Percentiles rank a stretch among this genome's conserved stretches.
These are phyloP conservation scores for Apiospora aurea DNA, from an alignment of 2,329 filamentous ascomycete genomes.

Conservation along the genomic window DNA sequence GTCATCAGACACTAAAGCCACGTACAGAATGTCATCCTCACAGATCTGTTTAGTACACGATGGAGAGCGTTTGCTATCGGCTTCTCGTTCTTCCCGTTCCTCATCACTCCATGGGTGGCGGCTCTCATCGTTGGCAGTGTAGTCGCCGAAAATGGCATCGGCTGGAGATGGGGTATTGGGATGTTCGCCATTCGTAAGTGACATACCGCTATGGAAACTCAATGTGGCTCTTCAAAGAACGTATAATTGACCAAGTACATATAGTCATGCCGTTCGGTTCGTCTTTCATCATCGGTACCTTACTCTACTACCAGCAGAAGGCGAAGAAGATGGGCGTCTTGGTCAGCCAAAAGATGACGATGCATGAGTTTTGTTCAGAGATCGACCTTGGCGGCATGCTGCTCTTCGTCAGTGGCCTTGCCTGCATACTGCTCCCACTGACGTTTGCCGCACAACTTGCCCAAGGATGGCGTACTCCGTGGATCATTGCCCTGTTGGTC, in stretches of 20 bases:
- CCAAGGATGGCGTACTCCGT: slow-evolving; percentile 52
- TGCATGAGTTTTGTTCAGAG: slow-evolving; percentile 46
- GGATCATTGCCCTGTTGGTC: slow-evolving; percentile 52
- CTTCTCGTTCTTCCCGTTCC: slow-evolving; percentile 51
- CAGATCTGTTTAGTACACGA: slow-evolving; percentile 62
- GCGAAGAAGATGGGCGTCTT: slow-evolving; percentile 54
- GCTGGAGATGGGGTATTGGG: slow-evolving; percentile 65
- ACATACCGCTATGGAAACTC: not conserved
- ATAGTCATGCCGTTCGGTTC: slow-evolving; percentile 57
- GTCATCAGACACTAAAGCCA: not conserved
- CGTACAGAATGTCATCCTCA: slow-evolving; percentile 65
- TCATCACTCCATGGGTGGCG: slow-evolving; percentile 61
- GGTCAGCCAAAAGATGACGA: slow-evolving; percentile 36
- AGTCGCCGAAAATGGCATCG: slow-evolving; percentile 43
- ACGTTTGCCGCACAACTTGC: slow-evolving; percentile 51
- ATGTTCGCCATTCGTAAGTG: slow-evolving; percentile 56
- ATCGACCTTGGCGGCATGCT: slow-evolving; percentile 51
- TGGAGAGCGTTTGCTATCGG: slow-evolving; percentile 59
- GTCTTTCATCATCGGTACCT: slow-evolving; percentile 54
- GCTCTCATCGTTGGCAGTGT: slow-evolving; percentile 56
- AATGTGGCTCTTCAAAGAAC: not conserved
- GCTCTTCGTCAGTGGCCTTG: slow-evolving; percentile 56
- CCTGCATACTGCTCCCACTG: slow-evolving; percentile 55
- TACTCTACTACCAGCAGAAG: slow-evolving; percentile 57
- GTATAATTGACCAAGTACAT: not conserved